Conservation (phyloP, 2,329 filamentous ascomycete genomes). For the Xenoacremonium recifei region DNA sequence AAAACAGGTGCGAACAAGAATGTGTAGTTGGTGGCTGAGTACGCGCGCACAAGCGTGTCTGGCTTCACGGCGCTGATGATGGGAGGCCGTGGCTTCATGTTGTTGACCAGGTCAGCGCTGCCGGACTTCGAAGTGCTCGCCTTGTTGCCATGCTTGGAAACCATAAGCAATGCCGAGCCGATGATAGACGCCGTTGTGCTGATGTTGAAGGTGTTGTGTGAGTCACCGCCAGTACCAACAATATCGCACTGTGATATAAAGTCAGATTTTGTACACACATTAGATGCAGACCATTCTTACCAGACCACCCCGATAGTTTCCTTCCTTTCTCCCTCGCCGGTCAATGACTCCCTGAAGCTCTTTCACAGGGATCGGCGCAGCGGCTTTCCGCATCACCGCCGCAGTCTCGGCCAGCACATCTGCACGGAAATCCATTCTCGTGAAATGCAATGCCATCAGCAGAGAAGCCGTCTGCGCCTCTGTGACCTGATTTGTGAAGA, state of each 20-base stretch:
- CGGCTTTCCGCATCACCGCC: slow-evolving; percentile 77
- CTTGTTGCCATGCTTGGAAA: slow-evolving; percentile 95
- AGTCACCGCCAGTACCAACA: slow-evolving; percentile 94
- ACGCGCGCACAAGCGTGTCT: slow-evolving; percentile 68
- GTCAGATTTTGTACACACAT: not conserved
- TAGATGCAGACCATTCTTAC: slow-evolving; percentile 49
- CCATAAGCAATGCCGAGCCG: slow-evolving; percentile 77
- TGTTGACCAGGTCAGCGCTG: slow-evolving; percentile 85
- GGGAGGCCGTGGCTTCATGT: slow-evolving; percentile 69
- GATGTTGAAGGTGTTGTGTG: slow-evolving; percentile 98
- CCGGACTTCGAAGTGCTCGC: slow-evolving; percentile 95
- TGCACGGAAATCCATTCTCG: slow-evolving; percentile 76
- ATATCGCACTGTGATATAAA: slow-evolving; percentile 68
- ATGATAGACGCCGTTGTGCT: slow-evolving; percentile 93
- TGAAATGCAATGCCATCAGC: slow-evolving; percentile 89
- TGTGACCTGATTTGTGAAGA: slow-evolving; percentile 89
- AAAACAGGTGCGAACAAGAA: slow-evolving; percentile 96
- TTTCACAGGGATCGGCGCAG: slow-evolving; percentile 66
- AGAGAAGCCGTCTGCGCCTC: slow-evolving; percentile 84
- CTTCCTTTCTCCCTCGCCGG: slow-evolving; percentile 61
- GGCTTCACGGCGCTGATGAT: slow-evolving; percentile 74
- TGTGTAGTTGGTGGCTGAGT: slow-evolving; percentile 81
- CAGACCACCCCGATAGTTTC: slow-evolving; percentile 77
- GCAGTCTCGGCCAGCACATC: slow-evolving; percentile 87
- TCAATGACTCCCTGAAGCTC: slow-evolving; percentile 61